Base-by-base conservation (phyloP, 257 asterid genomes). In the Plantago elongata region DNA sequence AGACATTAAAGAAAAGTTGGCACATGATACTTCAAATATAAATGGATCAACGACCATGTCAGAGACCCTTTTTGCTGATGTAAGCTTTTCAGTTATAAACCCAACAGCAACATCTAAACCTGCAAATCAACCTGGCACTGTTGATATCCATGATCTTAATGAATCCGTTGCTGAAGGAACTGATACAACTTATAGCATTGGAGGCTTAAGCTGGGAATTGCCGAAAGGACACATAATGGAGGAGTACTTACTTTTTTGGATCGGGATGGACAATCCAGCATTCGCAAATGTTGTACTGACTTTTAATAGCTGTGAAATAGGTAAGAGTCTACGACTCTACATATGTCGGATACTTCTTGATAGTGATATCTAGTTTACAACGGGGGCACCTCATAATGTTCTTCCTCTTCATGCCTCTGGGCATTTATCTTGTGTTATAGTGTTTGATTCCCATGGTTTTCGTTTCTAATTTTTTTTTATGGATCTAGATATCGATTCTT, bases 201-300 rank as follows among this genome's bases (percentile, higher is more conserved):
- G 95, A 68, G 99, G 99, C 63, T 79, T 92, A 85, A 69, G 77
- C 54, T 92, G 99, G 99, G 76, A 66, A 48, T 68, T 92, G 66
- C 89, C 89, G n/a, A 62, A 71, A 61, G 91, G 86, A 68, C 79
- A 22, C 69, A 85, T 67, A 65, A 79, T 86, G 81, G 95, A 86
- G 77, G 96, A 92, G 65, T 83, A 81, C 68, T 70, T 80, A 66
- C 65, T 92, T 71, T 86, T 85, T 54, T 92, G 94, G 96, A 82
- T 92, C 67, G 97, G 96, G 40, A 64, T 67, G 71, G 85, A 84
- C 58, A 77, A 86, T 75, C 69, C 93, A 57, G 97, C 97, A 66
- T 89, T 92, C 73, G 73, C 82, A 16, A 89, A 92, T 78, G 73
- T 80, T 60, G 78, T 80, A 51, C 68, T 92, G 78, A 82, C 93